Evolutionary conservation across 225 moss, liverwort and hornwort species (phyloP), one percentile per base, ranked within the genome.

Genomic region (Takakia lepidozioides): DNA sequence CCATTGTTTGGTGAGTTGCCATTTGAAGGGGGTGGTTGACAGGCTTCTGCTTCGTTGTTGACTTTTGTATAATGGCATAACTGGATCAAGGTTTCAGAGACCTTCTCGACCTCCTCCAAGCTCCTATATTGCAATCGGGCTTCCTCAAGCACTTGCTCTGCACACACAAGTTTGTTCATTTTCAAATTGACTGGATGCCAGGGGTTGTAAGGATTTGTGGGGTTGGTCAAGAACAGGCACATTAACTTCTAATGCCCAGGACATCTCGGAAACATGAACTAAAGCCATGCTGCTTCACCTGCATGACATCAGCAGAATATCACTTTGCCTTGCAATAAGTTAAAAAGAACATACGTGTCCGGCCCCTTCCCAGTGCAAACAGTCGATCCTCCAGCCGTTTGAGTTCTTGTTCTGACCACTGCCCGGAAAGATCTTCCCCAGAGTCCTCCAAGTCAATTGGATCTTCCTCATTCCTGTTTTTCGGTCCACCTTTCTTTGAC

Each of bases 381-480:
- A 83, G 54, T 28, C 66, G 66, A 64, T 87, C 83, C 49, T 87
- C 83, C 46, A 87, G 54, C 29, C 83, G 80, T 63, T 87, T 83
- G 43, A 87, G 52, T 54, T 83, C 87, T 38, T 61, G 61, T 21
- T 80, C 83, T 19, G 80, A 70, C 87, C 87, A 87, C 43, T 60
- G 70, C 32, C 62, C n/a, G n/a, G n/a, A n/a, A n/a, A n/a, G n/a
- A n/a, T n/a, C n/a, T n/a, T n/a, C n/a, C n/a, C n/a, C n/a, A n/a
- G n/a, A n/a, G n/a, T n/a, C n/a, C n/a, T n/a, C n/a, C n/a, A n/a
- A n/a, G n/a, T n/a, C n/a, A n/a, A n/a, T n/a, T n/a, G n/a, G n/a
- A n/a, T n/a, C n/a, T n/a, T n/a, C n/a, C n/a, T n/a, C n/a, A n/a
- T n/a, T n/a, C n/a, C n/a, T n/a, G n/a, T n/a, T n/a, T n/a, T n/a